Evolutionary conservation across 1,284 basidiomycete species (phyloP).

Genomic region (Ganoderma resinaceum): DNA sequence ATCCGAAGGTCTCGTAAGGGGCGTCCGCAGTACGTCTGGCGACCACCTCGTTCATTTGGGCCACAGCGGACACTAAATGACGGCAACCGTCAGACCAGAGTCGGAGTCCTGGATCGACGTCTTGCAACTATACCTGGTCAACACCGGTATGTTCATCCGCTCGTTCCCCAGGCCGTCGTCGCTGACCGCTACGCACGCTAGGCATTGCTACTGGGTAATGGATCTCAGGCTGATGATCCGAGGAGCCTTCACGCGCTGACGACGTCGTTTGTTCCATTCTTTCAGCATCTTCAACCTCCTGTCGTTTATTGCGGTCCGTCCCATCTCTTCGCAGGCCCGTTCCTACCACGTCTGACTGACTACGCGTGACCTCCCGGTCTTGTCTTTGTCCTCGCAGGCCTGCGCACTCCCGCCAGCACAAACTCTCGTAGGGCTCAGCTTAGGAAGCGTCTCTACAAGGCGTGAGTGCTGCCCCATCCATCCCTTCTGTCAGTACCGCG

Average conservation of each 20-base stretch:
- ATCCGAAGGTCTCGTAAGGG: slow-evolving; percentile 5
- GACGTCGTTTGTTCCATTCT: background rate
- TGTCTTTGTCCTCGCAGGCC: background rate
- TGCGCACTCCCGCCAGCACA: background rate
- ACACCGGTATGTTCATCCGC: slow-evolving; percentile 6
- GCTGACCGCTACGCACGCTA: background rate
- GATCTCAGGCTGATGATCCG: background rate
- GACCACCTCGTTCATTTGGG: background rate
- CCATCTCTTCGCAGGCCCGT: background rate
- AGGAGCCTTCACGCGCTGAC: background rate
- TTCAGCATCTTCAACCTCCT: slow-evolving; percentile 11
- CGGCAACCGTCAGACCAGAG: background rate
- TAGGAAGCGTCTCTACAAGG: slow-evolving; percentile 15
- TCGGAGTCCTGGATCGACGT: slow-evolving; percentile 9
- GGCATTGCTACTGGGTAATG: slow-evolving; percentile 10
- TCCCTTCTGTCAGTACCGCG: background rate
- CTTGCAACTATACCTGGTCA: slow-evolving; percentile 13
- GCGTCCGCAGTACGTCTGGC: background rate
- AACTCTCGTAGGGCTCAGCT: background rate
- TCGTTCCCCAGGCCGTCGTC: background rate
- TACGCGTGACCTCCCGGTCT: background rate
- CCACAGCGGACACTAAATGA: background rate
- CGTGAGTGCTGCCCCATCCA: background rate
- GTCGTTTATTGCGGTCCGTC: slow-evolving; percentile 14
- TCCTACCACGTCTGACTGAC: background rate